phyloP scores from a whole-genome alignment of 2,329 filamentous ascomycete genomes.

The Penicillium olsonii region DNA sequence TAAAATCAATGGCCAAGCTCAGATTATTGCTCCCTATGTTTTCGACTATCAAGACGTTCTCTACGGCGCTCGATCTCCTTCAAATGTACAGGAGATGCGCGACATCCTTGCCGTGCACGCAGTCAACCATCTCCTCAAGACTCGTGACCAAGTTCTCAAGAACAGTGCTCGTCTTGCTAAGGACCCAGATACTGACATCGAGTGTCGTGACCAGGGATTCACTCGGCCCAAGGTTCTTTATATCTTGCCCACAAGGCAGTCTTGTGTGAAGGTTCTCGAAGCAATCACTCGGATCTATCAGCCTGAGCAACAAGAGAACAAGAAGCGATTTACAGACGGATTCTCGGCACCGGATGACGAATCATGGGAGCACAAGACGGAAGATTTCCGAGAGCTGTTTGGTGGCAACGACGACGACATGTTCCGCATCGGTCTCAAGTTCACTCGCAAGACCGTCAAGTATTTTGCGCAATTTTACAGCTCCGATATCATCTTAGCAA shows the following conservation, averaged over 20 bases:
- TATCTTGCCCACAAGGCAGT: constrained; percentile 83
- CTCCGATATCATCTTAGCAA: constrained; percentile 91
- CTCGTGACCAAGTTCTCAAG: constrained; percentile 86
- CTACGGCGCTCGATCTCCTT: constrained; percentile 69
- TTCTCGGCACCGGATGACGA: constrained; percentile 71
- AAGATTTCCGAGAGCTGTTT: constrained; percentile 87
- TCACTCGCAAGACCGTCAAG: constrained; percentile 93
- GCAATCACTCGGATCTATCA: constrained; percentile 73
- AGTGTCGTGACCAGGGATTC: constrained; percentile 90
- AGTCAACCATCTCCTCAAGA: constrained; percentile 91
- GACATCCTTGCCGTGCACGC: constrained; percentile 77
- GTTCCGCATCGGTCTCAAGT: constrained; percentile 94
- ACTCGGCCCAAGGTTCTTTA: constrained; percentile 92
- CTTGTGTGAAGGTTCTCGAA: constrained; percentile 76
- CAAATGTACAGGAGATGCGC: constrained; percentile 69
- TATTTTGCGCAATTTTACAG: constrained; percentile 95
- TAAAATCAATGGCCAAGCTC: constrained; percentile 63
- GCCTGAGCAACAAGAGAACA: constrained; percentile 92
- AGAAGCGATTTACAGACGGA: constrained; percentile 83
- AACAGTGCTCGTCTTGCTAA: constrained; percentile 80
- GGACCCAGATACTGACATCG: constrained; percentile 66
- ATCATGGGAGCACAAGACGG: constrained; percentile 73
- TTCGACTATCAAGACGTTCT: constrained; percentile 83
- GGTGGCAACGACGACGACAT: constrained; percentile 96
- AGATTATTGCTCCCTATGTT: constrained; percentile 67